These are phyloP conservation scores for Cornus suecica DNA, from an alignment of 148 eudicot species.

Conservation along the genomic window DNA sequence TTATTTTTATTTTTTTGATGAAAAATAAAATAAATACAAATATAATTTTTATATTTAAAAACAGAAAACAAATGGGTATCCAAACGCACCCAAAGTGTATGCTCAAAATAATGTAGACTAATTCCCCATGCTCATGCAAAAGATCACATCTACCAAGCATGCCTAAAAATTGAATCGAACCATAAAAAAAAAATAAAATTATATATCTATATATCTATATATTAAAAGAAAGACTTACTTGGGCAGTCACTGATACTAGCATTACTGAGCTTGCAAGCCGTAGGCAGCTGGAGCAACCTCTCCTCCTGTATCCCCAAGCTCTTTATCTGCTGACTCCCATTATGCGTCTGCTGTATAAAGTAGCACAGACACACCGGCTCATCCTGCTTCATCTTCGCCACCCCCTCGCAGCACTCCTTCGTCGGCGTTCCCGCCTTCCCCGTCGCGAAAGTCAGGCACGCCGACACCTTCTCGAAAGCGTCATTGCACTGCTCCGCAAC, in stretches of 20 bases:
- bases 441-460: conserved; percentile 52
- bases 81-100: too few relatives aligned
- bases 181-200: too few relatives aligned
- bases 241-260: conserved; percentile 55
- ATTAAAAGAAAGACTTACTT: conserved; percentile 26
- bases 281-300: conserved; percentile 53
- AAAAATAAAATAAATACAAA: too few relatives aligned
- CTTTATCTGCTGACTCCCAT: conserved; percentile 44
- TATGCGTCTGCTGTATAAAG: conserved; percentile 55
- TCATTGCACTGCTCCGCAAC: conserved; percentile 29
- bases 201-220: background rate
- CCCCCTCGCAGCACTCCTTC: conserved; percentile 51
- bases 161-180: too few relatives aligned
- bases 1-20: too few relatives aligned
- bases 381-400: conserved; percentile 30
- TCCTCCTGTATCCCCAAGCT: conserved; percentile 53
- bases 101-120: too few relatives aligned
- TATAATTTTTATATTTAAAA: too few relatives aligned
- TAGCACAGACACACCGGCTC: conserved; percentile 65
- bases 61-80: too few relatives aligned
- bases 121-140: too few relatives aligned
- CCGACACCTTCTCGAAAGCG: conserved; percentile 36
- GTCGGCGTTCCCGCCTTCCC: conserved; percentile 43
- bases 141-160: too few relatives aligned
- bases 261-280: conserved; percentile 54